Conservation (phyloP, 176 grass and related monocot genomes). For the Oryza punctata region DNA sequence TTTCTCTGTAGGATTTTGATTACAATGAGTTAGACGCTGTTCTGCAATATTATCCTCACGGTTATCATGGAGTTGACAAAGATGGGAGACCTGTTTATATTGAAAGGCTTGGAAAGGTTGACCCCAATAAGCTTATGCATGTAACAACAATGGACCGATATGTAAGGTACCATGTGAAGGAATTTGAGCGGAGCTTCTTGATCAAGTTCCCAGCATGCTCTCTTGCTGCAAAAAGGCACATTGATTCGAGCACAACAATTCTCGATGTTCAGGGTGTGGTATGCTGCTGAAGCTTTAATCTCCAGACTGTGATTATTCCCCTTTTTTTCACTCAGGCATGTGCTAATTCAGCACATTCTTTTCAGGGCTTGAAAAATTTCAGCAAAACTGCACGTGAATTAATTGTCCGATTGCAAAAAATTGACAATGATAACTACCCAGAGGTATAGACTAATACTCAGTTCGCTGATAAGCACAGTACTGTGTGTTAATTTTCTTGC, state of each 20-base stretch:
- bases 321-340: background rate
- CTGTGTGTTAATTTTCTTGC: background rate
- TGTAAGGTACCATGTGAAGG: constrained; percentile 83
- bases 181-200: constrained; percentile 91
- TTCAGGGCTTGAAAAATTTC: constrained; percentile 93
- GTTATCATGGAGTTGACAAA: constrained; percentile 96
- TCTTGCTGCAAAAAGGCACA: constrained; percentile 88
- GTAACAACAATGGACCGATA: constrained; percentile 96
- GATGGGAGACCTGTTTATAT: constrained; percentile 95
- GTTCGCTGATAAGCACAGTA: constrained; percentile 9
- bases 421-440: constrained; percentile 94
- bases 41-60: constrained; percentile 95
- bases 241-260: constrained; percentile 92
- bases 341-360: constrained; percentile 28
- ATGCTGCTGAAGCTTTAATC: constrained; percentile 34
- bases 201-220: constrained; percentile 96
- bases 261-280: constrained; percentile 97
- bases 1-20: constrained; percentile 74
- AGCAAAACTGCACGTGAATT: constrained; percentile 96
- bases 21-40: constrained; percentile 74
- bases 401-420: constrained; percentile 83
- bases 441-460: constrained; percentile 54
- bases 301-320: background rate
- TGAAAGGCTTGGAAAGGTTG: constrained; percentile 94
- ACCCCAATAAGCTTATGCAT: constrained; percentile 88